Evolutionary conservation across 1,139 yeast species (phyloP), one percentile per base, ranked within the genome.

Genomic region (Tardiomyces depauwii): DNA sequence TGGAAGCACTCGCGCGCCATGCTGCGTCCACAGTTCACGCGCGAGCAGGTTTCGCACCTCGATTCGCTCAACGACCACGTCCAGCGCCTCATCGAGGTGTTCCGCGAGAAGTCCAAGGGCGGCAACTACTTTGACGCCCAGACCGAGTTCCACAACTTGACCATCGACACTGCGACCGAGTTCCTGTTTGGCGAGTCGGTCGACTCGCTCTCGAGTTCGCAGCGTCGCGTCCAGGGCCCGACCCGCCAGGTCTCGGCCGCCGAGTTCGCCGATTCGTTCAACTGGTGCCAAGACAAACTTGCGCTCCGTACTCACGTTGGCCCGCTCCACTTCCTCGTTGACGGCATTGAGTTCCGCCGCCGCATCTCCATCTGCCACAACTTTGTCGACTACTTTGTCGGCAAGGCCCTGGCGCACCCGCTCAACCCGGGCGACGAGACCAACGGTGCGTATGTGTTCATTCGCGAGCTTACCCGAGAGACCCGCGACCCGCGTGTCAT

Each of bases 1-100:
- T 77, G 82, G 82, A 70, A 73, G 52, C 78, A 75, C 55, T 71
- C 78, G 14, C 63, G 82, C 41, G 72, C 77, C 2, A 64, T 77
- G 76, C 68, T 77, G 52, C 66, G 80, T 48, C 82, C 82, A 2
- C 80, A 75, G 58, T 77, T 77, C 60, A 67, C 74, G 27, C 64
- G 78, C 51, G 78, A 74, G 51, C 78, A 76, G 57, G 68, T 77
- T 43, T 70, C 74, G 18, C 78, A 76, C 49, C 70, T 76, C 27
- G 61, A 64, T 46, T 52, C 66, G 39, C 63, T 77, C 51, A 78
- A 72, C 53, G 69, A 68, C n/a, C 79, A 75, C 51, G 53, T 74
- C 14, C 67, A 66, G 53, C 57, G 53, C 9, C 60, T 74, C 41
- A 61, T 66, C 41, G 59, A 60, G 41, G 70, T 66, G n/a, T 44